Conservation (phyloP, 192 early-diverging fungal genomes). For the Rhizoclosmatium globosum region DNA sequence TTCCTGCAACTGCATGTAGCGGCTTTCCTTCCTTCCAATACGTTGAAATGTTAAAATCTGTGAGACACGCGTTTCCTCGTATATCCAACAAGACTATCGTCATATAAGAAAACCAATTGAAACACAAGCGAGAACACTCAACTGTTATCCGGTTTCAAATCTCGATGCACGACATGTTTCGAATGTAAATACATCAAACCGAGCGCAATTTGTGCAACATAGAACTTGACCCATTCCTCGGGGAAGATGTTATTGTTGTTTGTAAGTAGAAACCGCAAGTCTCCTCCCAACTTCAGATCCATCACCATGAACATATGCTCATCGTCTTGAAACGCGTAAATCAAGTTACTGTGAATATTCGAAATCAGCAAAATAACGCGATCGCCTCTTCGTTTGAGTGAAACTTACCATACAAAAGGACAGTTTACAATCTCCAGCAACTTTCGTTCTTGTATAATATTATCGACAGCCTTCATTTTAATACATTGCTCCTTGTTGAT, state of each 20-base stretch:
- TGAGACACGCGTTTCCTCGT: slow-evolving; percentile 57
- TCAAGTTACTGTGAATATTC: slow-evolving; percentile 64
- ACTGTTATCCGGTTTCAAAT: slow-evolving; percentile 54
- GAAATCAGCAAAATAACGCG: slow-evolving; percentile 69
- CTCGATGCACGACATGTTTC: slow-evolving; percentile 60
- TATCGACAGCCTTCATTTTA: slow-evolving; percentile 78
- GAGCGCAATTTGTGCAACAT: slow-evolving; percentile 52
- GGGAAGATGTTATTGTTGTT: slow-evolving; percentile 44
- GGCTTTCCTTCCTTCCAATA: slow-evolving; percentile 53
- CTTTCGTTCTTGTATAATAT: slow-evolving; percentile 90
- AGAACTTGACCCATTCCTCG: slow-evolving; percentile 54
- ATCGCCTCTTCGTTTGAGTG: no score
- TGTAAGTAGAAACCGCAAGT: slow-evolving; percentile 61
- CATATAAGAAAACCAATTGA: neutral
- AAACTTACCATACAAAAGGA: slow-evolving; percentile 70
- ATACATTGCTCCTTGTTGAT: slow-evolving; percentile 95
- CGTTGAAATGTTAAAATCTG: slow-evolving; percentile 65
- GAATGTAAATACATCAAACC: slow-evolving; percentile 60
- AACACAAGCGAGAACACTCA: slow-evolving; percentile 37
- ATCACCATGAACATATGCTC: slow-evolving; percentile 71
- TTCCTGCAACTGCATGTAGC: slow-evolving; percentile 57
- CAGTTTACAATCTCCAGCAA: slow-evolving; percentile 87
- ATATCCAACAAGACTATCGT: slow-evolving; percentile 55
- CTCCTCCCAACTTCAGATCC: slow-evolving; percentile 67
- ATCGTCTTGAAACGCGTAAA: slow-evolving; percentile 71